These are phyloP conservation scores for Ilex aquifolium DNA, from an alignment of 257 asterid genomes.

Conservation along the genomic window DNA sequence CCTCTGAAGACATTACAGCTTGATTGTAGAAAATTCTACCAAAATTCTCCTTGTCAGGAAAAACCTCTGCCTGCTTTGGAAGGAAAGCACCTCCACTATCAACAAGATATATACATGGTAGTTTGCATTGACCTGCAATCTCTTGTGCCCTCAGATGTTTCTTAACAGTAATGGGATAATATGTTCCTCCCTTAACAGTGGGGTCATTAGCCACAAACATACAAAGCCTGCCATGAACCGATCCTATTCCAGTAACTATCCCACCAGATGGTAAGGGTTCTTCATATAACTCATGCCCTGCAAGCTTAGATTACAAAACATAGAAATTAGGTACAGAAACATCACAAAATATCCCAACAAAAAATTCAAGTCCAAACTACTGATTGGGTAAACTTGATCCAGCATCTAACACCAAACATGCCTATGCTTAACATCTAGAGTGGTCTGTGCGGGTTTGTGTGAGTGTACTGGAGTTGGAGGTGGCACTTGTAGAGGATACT, in stretches of 20 bases:
- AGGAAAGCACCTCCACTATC: constrained; percentile 99
- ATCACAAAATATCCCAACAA: not conserved
- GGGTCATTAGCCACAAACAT: constrained; percentile 98
- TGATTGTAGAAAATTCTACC: constrained; percentile 95
- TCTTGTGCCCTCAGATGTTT: constrained; percentile 99
- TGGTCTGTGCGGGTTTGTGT: too few species aligned
- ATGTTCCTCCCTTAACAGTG: constrained; percentile 96
- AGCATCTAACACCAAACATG: too few species aligned
- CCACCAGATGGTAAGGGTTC: constrained; percentile 96
- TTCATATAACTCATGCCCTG: constrained; percentile 84
- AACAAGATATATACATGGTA: constrained; percentile 93
- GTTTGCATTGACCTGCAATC: constrained; percentile 77
- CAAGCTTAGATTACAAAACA: constrained; percentile 50
- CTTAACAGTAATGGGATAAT: constrained; percentile 91
- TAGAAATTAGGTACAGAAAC: constrained; percentile 19
- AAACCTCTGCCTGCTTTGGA: constrained; percentile 97
- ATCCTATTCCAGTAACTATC: constrained; percentile 84
- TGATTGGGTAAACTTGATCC: too few species aligned
- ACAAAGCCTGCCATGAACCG: constrained; percentile 84
- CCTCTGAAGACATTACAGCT: constrained; percentile 88
- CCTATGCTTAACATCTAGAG: too few species aligned
- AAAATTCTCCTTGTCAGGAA: constrained; percentile 91
- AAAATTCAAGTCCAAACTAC: not conserved
- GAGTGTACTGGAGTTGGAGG: too few species aligned
- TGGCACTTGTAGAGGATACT: too few species aligned